Conservation (phyloP, 176 grass and related monocot genomes). For the barley (Hordeum vulgare) region DNA sequence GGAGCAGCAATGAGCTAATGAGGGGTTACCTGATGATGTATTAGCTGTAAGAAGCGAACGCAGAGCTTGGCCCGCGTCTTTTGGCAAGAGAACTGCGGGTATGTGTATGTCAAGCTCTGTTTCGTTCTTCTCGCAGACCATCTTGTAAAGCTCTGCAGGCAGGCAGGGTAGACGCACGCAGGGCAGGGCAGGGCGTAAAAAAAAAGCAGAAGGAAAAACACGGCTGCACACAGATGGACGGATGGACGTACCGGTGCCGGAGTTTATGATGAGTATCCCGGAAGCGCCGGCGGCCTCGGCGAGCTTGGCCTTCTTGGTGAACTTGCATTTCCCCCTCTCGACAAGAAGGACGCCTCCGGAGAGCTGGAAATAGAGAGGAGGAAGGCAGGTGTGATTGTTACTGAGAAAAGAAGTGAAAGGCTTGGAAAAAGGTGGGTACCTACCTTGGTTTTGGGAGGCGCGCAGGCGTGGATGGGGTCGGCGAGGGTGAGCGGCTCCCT, state of each 20-base stretch:
- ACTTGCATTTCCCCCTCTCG: conserved; percentile 77
- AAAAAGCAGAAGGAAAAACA: not conserved
- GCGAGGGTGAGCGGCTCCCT: conserved; percentile 55
- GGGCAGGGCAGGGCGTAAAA: not conserved
- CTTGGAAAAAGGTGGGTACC: no score
- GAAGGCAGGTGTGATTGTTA: not conserved
- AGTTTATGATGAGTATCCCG: conserved; percentile 90
- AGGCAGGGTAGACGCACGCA: not conserved
- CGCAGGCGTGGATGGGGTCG: conserved; percentile 77
- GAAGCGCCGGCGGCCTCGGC: conserved; percentile 94
- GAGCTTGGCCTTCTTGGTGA: conserved; percentile 78
- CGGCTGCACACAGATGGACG: no score
- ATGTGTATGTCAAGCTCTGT: conserved; percentile 83
- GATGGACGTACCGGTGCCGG: conserved; percentile 44
- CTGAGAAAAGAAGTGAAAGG: not conserved
- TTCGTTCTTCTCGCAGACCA: conserved; percentile 89
- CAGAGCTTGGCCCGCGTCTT: conserved; percentile 50
- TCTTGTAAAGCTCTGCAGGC: conserved; percentile 84
- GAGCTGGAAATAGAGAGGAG: conserved; percentile 30
- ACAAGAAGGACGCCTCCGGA: conserved; percentile 76
- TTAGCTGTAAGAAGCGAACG: conserved; percentile 34
- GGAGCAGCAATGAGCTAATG: not conserved
- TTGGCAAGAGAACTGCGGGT: conserved; percentile 33
- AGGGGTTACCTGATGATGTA: conserved; percentile 50
- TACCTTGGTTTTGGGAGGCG: conserved; percentile 44